A percentile compares a stretch with the other conserved stretches of the same genome.
phyloP scores from a whole-genome alignment of 2,329 filamentous ascomycete species.

The Aspergillus sergii region DNA sequence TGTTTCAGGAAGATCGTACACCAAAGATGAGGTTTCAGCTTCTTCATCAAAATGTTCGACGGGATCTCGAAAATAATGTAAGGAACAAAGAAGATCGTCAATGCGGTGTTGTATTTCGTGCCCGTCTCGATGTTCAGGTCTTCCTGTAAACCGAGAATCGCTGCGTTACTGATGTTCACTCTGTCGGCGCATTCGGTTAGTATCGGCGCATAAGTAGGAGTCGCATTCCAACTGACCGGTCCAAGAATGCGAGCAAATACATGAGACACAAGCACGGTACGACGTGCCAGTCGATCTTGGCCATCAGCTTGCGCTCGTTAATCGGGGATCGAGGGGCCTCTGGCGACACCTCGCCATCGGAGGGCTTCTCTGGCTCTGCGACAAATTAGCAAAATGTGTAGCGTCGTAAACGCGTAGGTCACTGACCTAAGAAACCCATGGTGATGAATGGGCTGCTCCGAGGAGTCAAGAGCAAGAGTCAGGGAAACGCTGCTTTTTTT shows the following conservation, averaged over 20 bases:
- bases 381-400: neutral
- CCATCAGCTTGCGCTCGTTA: slow-evolving; percentile 64
- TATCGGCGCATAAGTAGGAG: neutral
- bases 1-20: slow-evolving; percentile 34
- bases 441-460: neutral
- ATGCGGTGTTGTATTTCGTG: slow-evolving; percentile 70
- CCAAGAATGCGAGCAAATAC: slow-evolving; percentile 71
- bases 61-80: slow-evolving; percentile 70
- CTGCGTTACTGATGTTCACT: slow-evolving; percentile 80
- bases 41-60: slow-evolving; percentile 72
- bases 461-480: neutral
- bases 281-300: slow-evolving; percentile 71
- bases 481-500: neutral
- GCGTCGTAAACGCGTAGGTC: neutral
- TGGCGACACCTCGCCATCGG: slow-evolving; percentile 6
- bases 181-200: slow-evolving; percentile 34
- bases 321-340: slow-evolving; percentile 32
- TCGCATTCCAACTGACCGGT: slow-evolving; percentile 39
- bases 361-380: neutral
- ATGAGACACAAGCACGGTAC: slow-evolving; percentile 73
- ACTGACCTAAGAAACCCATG: neutral
- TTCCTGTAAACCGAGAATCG: slow-evolving; percentile 63
- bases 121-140: slow-evolving; percentile 62
- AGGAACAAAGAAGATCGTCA: slow-evolving; percentile 81
- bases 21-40: slow-evolving; percentile 68